Conservation (phyloP, 352 stramenopile genomes). For the Globisporangium cylindrosporum region DNA sequence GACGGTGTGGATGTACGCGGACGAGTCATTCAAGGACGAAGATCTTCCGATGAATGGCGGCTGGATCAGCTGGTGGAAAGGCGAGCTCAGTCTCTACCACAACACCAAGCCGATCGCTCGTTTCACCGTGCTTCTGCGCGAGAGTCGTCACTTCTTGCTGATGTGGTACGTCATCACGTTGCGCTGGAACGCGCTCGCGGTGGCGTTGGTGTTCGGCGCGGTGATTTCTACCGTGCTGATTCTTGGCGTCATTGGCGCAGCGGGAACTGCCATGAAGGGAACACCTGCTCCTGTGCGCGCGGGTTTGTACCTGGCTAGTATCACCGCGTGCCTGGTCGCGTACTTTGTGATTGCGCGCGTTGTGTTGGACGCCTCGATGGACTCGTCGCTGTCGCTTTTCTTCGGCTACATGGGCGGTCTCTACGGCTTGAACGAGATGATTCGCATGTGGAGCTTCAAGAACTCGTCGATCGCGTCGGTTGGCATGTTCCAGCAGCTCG, state of each 20-base stretch:
- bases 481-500: conserved; percentile 72
- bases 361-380: conserved; percentile 34
- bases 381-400: conserved; percentile 58
- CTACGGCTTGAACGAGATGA: conserved; percentile 85
- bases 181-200: conserved; percentile 46
- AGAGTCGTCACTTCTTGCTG: conserved; percentile 78
- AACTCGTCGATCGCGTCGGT: conserved; percentile 59
- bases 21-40: conserved; percentile 56
- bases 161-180: conserved; percentile 86
- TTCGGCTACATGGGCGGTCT: conserved; percentile 75
- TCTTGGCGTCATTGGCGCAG: conserved; percentile 46
- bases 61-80: conserved; percentile 86
- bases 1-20: conserved; percentile 82
- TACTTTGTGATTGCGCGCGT: conserved; percentile 53
- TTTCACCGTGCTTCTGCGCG: conserved; percentile 70
- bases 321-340: conserved; percentile 33
- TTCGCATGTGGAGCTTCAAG: conserved; percentile 80
- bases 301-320: conserved; percentile 40
- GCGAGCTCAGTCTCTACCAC: conserved; percentile 66
- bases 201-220: conserved; percentile 57
- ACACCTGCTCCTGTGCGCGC: conserved; percentile 44
- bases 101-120: conserved; percentile 70
- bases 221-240: conserved; percentile 52
- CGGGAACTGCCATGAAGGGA: conserved; percentile 28
- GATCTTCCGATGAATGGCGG: conserved; percentile 64